Evolutionary conservation across 805 yeast species (phyloP).

Genomic region (Ogataea ramenticola): DNA sequence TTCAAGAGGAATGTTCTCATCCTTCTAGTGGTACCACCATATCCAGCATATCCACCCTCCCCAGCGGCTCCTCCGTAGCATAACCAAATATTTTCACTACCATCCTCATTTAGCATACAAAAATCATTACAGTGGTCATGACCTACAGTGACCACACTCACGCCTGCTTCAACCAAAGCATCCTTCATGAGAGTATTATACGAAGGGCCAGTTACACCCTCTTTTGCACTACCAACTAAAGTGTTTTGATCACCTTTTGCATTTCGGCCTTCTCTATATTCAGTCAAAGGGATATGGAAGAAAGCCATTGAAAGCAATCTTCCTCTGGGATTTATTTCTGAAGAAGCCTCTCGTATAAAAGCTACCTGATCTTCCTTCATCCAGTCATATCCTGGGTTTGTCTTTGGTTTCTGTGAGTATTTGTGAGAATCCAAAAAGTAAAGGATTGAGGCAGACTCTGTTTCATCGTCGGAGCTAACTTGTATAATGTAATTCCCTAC

Average conservation of each 20-base stretch:
- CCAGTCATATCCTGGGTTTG: conserved; percentile 79
- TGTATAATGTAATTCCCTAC: conserved; percentile 70
- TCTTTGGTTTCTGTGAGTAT: conserved; percentile 58
- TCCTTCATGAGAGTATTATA: conserved; percentile 62
- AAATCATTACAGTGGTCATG: conserved; percentile 96
- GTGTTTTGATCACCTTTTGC: conserved; percentile 18
- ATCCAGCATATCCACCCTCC: conserved; percentile 95
- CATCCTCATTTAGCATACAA: conserved; percentile 52
- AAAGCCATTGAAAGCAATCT: conserved; percentile 69
- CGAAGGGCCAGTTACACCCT: conserved; percentile 73
- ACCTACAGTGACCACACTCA: conserved; percentile 73
- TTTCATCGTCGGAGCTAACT: conserved; percentile 32
- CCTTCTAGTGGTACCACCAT: conserved; percentile 80
- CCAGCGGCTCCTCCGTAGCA: conserved; percentile 95
- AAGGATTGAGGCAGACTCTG: conserved; percentile 43
- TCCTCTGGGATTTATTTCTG: conserved; percentile 18
- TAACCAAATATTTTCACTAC: conserved; percentile 43
- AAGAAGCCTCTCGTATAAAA: conserved; percentile 35
- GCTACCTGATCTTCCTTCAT: conserved; percentile 62
- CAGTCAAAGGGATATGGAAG: conserved; percentile 92
- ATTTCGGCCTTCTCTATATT: conserved; percentile 46
- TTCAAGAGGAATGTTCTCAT: conserved; percentile 67
- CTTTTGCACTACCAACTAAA: conserved; percentile 58
- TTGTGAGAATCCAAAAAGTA: conserved; percentile 84
- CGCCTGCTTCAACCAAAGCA: conserved; percentile 56